Percentiles rank a stretch among this genome's conserved stretches.
Conservation (phyloP, 129 eudicot species). For the Heracleum sosnowskyi region DNA sequence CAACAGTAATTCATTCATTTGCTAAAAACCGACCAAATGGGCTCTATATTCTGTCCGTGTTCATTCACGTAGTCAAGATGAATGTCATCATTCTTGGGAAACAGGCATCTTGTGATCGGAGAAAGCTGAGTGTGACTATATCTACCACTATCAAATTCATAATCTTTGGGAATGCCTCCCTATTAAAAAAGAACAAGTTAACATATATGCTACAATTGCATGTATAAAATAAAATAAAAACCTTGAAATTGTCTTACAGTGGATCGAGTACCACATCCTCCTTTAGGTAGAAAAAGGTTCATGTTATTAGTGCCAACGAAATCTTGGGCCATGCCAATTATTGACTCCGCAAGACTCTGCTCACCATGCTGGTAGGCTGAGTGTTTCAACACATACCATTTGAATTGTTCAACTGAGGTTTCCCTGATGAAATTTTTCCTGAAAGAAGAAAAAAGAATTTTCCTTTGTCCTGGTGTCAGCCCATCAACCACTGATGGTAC, state of each 20-base stretch:
- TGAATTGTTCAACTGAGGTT: no score
- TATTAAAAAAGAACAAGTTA: conserved; percentile 9
- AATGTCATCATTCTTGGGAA: conserved; percentile 75
- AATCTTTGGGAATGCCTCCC: conserved; percentile 99
- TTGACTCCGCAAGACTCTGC: no score
- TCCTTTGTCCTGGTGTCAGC: no score
- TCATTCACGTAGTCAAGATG: conserved; percentile 69
- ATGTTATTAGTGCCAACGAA: no score
- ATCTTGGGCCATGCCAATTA: no score
- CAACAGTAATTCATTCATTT: background rate
- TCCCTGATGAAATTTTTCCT: no score
- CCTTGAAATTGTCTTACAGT: conserved; percentile 40
- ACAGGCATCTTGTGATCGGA: conserved; percentile 54
- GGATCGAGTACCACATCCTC: no score
- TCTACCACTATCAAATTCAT: conserved; percentile 92
- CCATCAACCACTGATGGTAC: no score
- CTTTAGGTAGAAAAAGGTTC: no score
- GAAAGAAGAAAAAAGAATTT: no score
- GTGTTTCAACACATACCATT: no score
- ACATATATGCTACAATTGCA: background rate
- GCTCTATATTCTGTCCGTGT: conserved; percentile 79
- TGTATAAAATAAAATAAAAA: background rate
- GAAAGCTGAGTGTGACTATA: conserved; percentile 57
- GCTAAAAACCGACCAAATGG: conserved; percentile 45
- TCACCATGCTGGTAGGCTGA: no score